Evolutionary conservation across 768 basidiomycete genomes (phyloP), one percentile per base, ranked within the genome.

Genomic region (Leccinum variicolor): DNA sequence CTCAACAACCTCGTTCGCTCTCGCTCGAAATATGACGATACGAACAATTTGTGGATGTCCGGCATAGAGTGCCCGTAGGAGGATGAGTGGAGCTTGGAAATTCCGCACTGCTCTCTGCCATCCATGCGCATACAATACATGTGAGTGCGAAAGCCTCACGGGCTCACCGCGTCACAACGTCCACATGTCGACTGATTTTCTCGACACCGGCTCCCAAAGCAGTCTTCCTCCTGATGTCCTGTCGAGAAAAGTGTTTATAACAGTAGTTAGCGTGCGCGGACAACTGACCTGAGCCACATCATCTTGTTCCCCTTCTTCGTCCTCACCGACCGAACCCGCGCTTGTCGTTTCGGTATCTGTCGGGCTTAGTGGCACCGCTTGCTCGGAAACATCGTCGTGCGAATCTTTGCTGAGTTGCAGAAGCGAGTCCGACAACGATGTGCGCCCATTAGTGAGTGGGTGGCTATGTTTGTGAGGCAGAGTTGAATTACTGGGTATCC

Each of bases 131-230:
- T 45, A 41, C 25, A 25, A 25, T 25, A 25, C 55, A 57, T 28
- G 50, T 21, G 7, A 9, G 25, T 21, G 23, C 11, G 31, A 21
- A 34, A 45, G 43, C 33, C 17, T 43, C 36, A 29, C 15, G 46
- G 36, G 60, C 41, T 53, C 57, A 69, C 4, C 64, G 62, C 51
- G 34, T 51, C 49, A 62, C 66, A 29, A 48, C 49, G 4, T 66
- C 64, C 39, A 71, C 63, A 55, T 75, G 74, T 51, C 69, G 63
- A 54, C 74, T 75, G 53, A 74, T 61, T 59, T 74, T 74, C 59
- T 74, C 74, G 19, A 74, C 69, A 7, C 74, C 74, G 9, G 73
- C 73, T 19, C 73, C 71, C 0, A 73, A 61, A 3, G 67, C 64
- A 14, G 74, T 74, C 58, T 67, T 75, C 43, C 74, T 65, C 19